Evolutionary conservation across 495 filamentous ascomycete species (phyloP).

Genomic region (Achaetomiella virescens): DNA sequence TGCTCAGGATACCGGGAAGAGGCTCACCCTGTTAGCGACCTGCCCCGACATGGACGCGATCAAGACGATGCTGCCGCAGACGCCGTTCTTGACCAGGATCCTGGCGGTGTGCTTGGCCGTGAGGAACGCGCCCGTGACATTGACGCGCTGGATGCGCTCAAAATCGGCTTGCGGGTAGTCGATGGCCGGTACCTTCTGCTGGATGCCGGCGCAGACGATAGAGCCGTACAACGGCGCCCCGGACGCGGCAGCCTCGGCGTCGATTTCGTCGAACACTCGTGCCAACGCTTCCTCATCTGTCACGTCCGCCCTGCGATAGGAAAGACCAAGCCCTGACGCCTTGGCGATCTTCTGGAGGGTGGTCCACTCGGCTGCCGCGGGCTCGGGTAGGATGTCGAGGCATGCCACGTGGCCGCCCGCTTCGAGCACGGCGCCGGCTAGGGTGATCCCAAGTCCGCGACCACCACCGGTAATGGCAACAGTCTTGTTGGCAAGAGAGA

Average conservation of each 20-base stretch:
- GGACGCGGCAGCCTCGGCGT: not conserved
- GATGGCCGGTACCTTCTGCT: not conserved
- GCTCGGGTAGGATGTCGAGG: not conserved
- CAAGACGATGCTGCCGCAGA: not conserved
- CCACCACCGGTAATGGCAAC: not conserved
- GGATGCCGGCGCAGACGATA: not conserved
- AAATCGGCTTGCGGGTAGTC: not conserved
- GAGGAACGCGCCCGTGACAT: not conserved
- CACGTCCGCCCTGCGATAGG: not conserved
- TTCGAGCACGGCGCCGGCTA: not conserved
- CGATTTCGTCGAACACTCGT: not conserved
- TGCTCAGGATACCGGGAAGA: not conserved
- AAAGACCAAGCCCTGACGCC: not conserved
- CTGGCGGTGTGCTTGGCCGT: constrained; percentile 1
- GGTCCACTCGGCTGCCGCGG: not conserved
- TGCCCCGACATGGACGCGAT: constrained; percentile 3
- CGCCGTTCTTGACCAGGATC: not conserved
- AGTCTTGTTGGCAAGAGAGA: not conserved
- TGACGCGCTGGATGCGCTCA: constrained; percentile 1
- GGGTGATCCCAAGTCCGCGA: not conserved
- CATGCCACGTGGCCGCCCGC: not conserved
- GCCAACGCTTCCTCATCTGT: not conserved
- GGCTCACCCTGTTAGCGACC: not conserved
- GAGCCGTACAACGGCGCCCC: not conserved
- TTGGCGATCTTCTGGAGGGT: not conserved